Base-by-base conservation (phyloP, 495 filamentous ascomycete species). In the Venustampulla echinocandica region DNA sequence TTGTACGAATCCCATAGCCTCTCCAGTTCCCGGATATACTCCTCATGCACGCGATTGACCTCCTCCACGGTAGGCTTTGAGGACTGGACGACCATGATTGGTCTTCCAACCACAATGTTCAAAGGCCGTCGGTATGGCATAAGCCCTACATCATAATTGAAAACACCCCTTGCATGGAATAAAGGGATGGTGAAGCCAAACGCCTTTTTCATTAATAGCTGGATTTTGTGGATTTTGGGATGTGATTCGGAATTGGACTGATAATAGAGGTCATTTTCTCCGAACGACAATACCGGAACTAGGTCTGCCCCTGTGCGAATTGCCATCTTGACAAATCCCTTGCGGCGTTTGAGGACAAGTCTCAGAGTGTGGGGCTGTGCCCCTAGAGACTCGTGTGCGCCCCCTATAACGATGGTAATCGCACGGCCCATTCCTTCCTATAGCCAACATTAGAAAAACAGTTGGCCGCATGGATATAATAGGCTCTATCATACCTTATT, bases 111-210 rank as follows among this genome's bases (percentile, higher is more conserved):
- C 6, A 98, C 90, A 25, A 94, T 75, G 57, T 97, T 90, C 32
- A 98, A 54, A 13, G 88, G 82, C 27, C 80, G 69, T 25, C 93
- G 76, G 64, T 97, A 97, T 5, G 92, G 92, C 85, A 97, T 85
- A 43, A 97, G 59, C 0, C 92, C 92, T 1, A 95, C 85, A 61
- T 98, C 92, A 52, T 98, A 97, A 58, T 98, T 98, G 64, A 97
- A 96, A 7, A 97, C 82, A 1, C 92, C 92, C 13, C 88, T 62
- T 1, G 89, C 90, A 65, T 95, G 90, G 47, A 96, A 80, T 22
- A 95, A 65, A 2, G 92, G 92, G 2, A 97, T 71, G 0, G 92
- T 97, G 56, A 95, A 98, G n/a, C 92, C 92, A 63, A 92, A 70
- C 1, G 82, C 67, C 46, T 79, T 80, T 67, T 97, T 90, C 22